Base-by-base conservation (phyloP, 495 filamentous ascomycete species). In the Penicillium macrosclerotiorum region DNA sequence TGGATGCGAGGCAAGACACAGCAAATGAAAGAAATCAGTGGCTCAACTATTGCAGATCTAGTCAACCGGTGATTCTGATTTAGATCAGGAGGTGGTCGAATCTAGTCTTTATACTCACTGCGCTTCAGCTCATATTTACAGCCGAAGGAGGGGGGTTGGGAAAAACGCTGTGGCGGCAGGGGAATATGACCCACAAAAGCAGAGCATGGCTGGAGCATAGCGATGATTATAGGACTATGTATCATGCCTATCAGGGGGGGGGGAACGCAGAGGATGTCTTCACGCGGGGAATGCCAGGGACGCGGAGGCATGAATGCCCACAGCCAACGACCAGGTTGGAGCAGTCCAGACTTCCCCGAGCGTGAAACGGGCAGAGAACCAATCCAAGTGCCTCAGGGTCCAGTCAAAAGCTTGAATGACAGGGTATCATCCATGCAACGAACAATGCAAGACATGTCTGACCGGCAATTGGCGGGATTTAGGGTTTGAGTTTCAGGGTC, bases 401-500 rank as follows among this genome's bases (percentile, higher is more conserved):
- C 31, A 43, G 32, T 45, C 16, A 18, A 12, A 50, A 45, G 38
- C 26, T 41, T 31, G 24, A 9, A 11, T 14, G 25, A 8, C 12
- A 17, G 16, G 24, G 16, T 16, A 18, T 16, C 25, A 18, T 8
- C 17, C 16, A 30, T 41, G 25, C 25, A 30, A n/a, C 27, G 18
- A 24, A 16, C 35, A 2, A 35, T 46, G 42, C 48, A 51, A 51
- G 48, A 47, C 42, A 47, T 53, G 26, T 13, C 17, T 9, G 30
- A 4, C 7, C 16, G 30, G 49, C 44, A 18, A 34, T 40, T 46
- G 32, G 46, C 22, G 16, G 32, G 25, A n/a, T n/a, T 29, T 36
- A 17, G 39, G 14, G 18, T 24, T 32, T 14, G 36, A n/a, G 43
- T 36, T 52, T 47, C 42, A 33, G 22, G 30, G n/a, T 11, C 18